Evolutionary conservation across 2,329 filamentous ascomycete species (phyloP).

Genomic region (Exophiala oligosperma): DNA sequence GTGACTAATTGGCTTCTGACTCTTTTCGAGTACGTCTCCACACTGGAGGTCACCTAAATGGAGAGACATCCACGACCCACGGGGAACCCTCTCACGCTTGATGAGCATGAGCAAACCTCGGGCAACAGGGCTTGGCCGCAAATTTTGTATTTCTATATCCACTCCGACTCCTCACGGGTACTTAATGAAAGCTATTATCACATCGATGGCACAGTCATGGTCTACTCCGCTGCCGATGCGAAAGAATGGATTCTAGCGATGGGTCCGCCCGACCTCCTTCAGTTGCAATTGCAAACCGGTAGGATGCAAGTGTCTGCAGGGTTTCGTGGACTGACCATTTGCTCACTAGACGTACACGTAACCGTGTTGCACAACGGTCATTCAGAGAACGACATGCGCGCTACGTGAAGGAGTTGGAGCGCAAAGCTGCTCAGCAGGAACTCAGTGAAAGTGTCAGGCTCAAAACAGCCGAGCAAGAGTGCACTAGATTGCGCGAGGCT

Average conservation of each 20-base stretch:
- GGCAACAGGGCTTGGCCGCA: too few species aligned
- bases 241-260: neutral
- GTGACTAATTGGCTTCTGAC: too few species aligned
- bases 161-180: neutral
- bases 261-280: neutral
- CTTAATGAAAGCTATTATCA: neutral
- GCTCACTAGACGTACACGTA: neutral
- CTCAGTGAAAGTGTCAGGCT: slow-evolving; percentile 1
- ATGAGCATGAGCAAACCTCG: too few species aligned
- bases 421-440: neutral
- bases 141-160: neutral
- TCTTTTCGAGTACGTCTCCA: too few species aligned
- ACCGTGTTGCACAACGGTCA: slow-evolving; percentile 2
- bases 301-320: neutral
- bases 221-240: neutral
- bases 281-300: slow-evolving; percentile 2
- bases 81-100: too few species aligned
- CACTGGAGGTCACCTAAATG: too few species aligned
- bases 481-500: neutral
- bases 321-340: neutral
- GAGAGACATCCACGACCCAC: too few species aligned
- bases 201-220: slow-evolving; percentile 4
- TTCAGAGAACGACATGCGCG: slow-evolving; percentile 7
- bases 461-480: neutral
- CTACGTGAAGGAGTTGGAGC: slow-evolving; percentile 7